Percentiles rank a stretch among this genome's conserved stretches.
Conservation (phyloP, 306 rosid species). For the Corylus americana region DNA sequence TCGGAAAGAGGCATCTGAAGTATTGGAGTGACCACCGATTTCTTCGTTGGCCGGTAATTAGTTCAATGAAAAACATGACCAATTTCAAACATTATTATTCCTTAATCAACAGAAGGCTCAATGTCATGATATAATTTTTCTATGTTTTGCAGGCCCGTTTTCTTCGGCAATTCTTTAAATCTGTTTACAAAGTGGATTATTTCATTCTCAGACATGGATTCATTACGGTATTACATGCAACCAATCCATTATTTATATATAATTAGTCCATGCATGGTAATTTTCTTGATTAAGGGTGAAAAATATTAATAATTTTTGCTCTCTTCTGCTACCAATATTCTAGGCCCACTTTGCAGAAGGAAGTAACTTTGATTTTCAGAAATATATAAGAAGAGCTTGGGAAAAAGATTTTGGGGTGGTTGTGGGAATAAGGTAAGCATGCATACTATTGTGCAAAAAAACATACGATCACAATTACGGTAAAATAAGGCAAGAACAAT, state of each 20-base stretch:
- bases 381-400: constrained; percentile 44
- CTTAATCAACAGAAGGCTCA: neutral
- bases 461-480: too few species aligned
- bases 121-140: neutral
- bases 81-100: neutral
- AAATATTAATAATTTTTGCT: neutral
- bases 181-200: constrained; percentile 58
- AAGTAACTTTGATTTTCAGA: constrained; percentile 55
- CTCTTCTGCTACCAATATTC: neutral
- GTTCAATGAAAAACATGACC: neutral
- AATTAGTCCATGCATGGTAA: neutral
- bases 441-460: too few species aligned
- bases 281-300: neutral
- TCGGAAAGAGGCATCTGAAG: constrained; percentile 58
- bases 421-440: constrained; percentile 44
- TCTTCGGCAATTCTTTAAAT: constrained; percentile 44
- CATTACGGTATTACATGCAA: constrained; percentile 40
- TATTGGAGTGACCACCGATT: constrained; percentile 45
- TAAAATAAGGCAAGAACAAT: too few species aligned
- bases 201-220: constrained; percentile 66
- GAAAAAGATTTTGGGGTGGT: constrained; percentile 59
- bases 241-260: neutral
- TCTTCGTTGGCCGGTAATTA: constrained; percentile 44
- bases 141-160: constrained; percentile 44
- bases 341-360: constrained; percentile 65